Conservation (phyloP, 495 filamentous ascomycete species). For the Aspergillus incahuasiensis region DNA sequence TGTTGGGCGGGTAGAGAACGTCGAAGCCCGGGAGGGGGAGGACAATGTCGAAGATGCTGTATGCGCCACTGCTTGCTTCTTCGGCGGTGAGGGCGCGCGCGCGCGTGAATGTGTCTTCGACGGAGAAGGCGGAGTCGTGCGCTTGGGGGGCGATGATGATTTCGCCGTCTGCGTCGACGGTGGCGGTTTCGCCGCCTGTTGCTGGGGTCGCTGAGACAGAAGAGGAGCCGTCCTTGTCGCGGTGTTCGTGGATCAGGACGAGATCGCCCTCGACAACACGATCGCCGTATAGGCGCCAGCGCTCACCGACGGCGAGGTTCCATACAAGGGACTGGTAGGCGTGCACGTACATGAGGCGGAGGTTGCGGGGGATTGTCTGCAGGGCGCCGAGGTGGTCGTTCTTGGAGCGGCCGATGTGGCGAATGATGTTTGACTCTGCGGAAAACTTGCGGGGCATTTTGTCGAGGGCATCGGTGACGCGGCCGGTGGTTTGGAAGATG, state of each 20-base stretch:
- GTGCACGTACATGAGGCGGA: conserved; percentile 92
- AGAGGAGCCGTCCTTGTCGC: conserved; percentile 32
- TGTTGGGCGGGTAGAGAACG: conserved; percentile 77
- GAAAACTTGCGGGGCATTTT: conserved; percentile 75
- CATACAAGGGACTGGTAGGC: conserved; percentile 93
- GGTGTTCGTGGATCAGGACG: conserved; percentile 60
- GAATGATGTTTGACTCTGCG: conserved; percentile 73
- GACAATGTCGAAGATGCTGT: conserved; percentile 85
- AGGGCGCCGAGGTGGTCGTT: conserved; percentile 77
- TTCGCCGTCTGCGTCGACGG: conserved; percentile 66
- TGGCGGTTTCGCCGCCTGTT: neutral
- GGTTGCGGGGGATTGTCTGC: conserved; percentile 65
- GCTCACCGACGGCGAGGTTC: conserved; percentile 76
- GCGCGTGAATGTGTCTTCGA: conserved; percentile 61
- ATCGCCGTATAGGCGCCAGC: conserved; percentile 67
- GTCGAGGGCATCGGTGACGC: conserved; percentile 53
- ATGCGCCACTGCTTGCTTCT: conserved; percentile 75
- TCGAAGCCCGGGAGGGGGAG: conserved; percentile 91
- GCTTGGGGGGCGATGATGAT: conserved; percentile 55
- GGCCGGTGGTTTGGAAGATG: conserved; percentile 57
- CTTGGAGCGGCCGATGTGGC: conserved; percentile 52
- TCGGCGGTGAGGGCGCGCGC: conserved; percentile 70
- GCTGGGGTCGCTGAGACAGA: neutral
- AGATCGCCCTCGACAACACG: conserved; percentile 82
- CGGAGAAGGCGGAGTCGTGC: conserved; percentile 49